A percentile compares a stretch with the other conserved stretches of the same genome.
Evolutionary conservation across 116 monocot genomes (phyloP).

Genomic region (Cymodocea nodosa): DNA sequence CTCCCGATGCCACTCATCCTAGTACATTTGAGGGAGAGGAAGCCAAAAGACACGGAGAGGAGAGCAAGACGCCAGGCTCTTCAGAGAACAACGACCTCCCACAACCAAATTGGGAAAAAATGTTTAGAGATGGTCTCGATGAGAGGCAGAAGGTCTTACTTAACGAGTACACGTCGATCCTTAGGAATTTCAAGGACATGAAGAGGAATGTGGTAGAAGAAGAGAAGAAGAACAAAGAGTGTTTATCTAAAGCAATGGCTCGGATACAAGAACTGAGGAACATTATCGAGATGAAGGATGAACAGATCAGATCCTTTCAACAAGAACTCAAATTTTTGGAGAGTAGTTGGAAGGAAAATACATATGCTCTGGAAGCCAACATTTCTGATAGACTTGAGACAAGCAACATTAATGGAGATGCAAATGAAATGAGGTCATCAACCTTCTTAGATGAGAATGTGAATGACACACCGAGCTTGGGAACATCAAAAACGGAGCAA

Average conservation of each 20-base stretch:
- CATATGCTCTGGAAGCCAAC: not conserved
- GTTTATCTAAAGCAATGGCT: constrained; percentile 18
- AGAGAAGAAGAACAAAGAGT: constrained; percentile 54
- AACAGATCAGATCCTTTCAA: constrained; percentile 54
- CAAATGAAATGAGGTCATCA: not conserved
- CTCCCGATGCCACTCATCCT: too few relatives aligned
- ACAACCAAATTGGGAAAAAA: constrained; percentile 24
- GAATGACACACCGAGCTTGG: not conserved
- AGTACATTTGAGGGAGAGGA: too few relatives aligned
- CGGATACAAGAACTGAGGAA: constrained; percentile 43
- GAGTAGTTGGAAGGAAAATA: constrained; percentile 12
- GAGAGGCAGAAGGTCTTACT: constrained; percentile 63
- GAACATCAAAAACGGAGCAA: not conserved
- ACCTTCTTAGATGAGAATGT: not conserved
- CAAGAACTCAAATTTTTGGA: constrained; percentile 27
- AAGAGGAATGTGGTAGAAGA: constrained; percentile 49
- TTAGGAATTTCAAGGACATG: constrained; percentile 57
- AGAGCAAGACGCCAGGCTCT: not conserved
- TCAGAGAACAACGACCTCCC: constrained; percentile 4
- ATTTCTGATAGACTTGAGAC: not conserved
- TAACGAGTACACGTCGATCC: constrained; percentile 54
- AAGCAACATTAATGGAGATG: not conserved
- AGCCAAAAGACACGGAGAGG: not conserved
- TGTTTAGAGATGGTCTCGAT: constrained; percentile 40
- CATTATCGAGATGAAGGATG: constrained; percentile 45